Percentiles rank a stretch among this genome's conserved stretches.
phyloP scores from a whole-genome alignment of 176 grass and related monocot species.

The Oryza punctata region DNA sequence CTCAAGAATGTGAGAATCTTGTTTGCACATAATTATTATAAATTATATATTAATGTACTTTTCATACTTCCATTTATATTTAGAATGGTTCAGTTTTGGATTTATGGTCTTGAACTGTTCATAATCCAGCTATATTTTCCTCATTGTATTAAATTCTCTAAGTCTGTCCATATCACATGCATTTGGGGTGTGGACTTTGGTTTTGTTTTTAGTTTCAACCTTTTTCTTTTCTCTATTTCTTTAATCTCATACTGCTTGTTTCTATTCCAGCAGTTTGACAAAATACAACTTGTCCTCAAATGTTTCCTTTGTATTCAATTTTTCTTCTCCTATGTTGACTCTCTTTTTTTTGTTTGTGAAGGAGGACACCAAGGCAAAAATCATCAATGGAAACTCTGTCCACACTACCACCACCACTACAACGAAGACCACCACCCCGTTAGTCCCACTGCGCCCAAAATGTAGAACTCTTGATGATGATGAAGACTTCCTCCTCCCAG shows the following conservation, averaged over 20 bases:
- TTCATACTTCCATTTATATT: not conserved
- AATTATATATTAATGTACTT: not conserved
- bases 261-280: not conserved
- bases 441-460: slow-evolving; percentile 48
- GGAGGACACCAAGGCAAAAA: slow-evolving; percentile 67
- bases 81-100: not conserved
- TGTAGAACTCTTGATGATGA: slow-evolving; percentile 63
- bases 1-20: slow-evolving; percentile 61
- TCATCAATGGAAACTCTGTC: slow-evolving; percentile 52
- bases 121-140: slow-evolving; percentile 1
- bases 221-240: not conserved
- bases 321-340: slow-evolving; percentile 19
- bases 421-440: slow-evolving; percentile 43
- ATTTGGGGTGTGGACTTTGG: not conserved
- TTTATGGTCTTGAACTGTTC: not conserved
- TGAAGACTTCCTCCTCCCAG: slow-evolving; percentile 72
- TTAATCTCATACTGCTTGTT: not conserved
- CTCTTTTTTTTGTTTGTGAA: slow-evolving; percentile 34
- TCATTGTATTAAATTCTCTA: not conserved
- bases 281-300: slow-evolving; percentile 4
- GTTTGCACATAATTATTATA: not conserved
- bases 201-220: not conserved
- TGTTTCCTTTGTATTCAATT: not conserved
- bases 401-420: slow-evolving; percentile 50
- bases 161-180: not conserved